A percentile compares a stretch with the other conserved stretches of the same genome.
Conservation (phyloP, 2,329 filamentous ascomycete species). For the Curvularia sp. region DNA sequence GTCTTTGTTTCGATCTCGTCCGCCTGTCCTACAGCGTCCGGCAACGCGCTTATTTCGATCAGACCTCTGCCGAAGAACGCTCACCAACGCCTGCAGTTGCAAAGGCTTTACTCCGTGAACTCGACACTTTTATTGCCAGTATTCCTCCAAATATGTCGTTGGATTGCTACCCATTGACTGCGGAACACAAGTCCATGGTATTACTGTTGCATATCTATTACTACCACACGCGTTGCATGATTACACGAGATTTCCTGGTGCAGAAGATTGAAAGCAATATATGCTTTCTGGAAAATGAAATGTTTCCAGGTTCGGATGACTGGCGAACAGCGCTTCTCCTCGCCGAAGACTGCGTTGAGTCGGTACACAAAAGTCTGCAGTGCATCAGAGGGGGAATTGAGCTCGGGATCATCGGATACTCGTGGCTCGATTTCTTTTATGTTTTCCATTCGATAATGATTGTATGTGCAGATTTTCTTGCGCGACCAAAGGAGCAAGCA, state of each 20-base stretch:
- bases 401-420: slow-evolving; percentile 28
- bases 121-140: slow-evolving; percentile 25
- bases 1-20: slow-evolving; percentile 17
- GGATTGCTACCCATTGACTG: slow-evolving; percentile 14
- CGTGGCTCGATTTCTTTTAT: slow-evolving; percentile 35
- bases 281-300: slow-evolving; percentile 21
- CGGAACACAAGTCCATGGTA: slow-evolving; percentile 23
- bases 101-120: slow-evolving; percentile 30
- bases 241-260: slow-evolving; percentile 34
- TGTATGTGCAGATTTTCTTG: slow-evolving; percentile 38
- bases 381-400: slow-evolving; percentile 28
- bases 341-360: slow-evolving; percentile 39
- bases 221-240: slow-evolving; percentile 33
- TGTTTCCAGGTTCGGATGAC: slow-evolving; percentile 18
- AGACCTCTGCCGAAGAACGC: slow-evolving; percentile 28
- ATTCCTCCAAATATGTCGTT: slow-evolving; percentile 25
- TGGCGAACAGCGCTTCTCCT: slow-evolving; percentile 24
- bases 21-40: slow-evolving; percentile 31
- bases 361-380: slow-evolving; percentile 32
- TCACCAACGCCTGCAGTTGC: slow-evolving; percentile 29
- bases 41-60: slow-evolving; percentile 34
- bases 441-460: slow-evolving; percentile 37
- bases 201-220: slow-evolving; percentile 35
- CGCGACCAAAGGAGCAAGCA: slow-evolving; percentile 26
- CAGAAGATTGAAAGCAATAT: slow-evolving; percentile 35